These are phyloP conservation scores for Lanmaoa pseudosensibilis DNA, from an alignment of 768 basidiomycete genomes.

Conservation along the genomic window DNA sequence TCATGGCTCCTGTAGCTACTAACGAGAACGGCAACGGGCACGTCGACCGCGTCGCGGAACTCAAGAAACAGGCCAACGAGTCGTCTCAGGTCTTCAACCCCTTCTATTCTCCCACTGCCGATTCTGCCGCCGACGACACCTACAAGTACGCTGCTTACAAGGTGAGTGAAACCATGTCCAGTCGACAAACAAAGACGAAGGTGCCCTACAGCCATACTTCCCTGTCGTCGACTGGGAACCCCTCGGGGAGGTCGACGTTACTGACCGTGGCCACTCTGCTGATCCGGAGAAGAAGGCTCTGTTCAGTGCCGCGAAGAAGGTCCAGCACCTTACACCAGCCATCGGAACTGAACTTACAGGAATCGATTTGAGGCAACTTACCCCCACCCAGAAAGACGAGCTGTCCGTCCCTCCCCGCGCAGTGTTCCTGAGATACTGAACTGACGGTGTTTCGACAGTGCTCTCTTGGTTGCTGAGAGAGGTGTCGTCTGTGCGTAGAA, in stretches of 20 bases:
- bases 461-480: slow-evolving; percentile 71
- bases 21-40: slow-evolving; percentile 31
- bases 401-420: slow-evolving; percentile 46
- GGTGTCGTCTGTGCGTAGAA: slow-evolving; percentile 66
- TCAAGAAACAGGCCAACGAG: slow-evolving; percentile 28
- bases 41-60: slow-evolving; percentile 17
- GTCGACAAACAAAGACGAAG: not conserved
- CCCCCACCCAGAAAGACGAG: slow-evolving; percentile 72
- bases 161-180: slow-evolving; percentile 34
- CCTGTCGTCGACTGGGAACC: slow-evolving; percentile 67
- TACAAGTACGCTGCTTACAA: slow-evolving; percentile 63
- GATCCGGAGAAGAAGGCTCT: slow-evolving; percentile 69
- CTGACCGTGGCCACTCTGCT: slow-evolving; percentile 66
- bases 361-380: slow-evolving; percentile 69
- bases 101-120: slow-evolving; percentile 64
- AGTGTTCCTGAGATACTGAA: not conserved
- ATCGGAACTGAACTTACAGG: slow-evolving; percentile 78
- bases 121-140: slow-evolving; percentile 47
- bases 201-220: slow-evolving; percentile 53
- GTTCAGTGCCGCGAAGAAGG: slow-evolving; percentile 62
- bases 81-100: slow-evolving; percentile 47
- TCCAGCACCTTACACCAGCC: slow-evolving; percentile 65
- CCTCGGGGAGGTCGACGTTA: slow-evolving; percentile 54
- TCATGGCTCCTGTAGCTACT: slow-evolving; percentile 55
- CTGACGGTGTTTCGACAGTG: slow-evolving; percentile 39